A percentile compares a stretch with the other conserved stretches of the same genome.
These are phyloP conservation scores for Suillus discolor DNA, from an alignment of 768 basidiomycete species.

Conservation along the genomic window DNA sequence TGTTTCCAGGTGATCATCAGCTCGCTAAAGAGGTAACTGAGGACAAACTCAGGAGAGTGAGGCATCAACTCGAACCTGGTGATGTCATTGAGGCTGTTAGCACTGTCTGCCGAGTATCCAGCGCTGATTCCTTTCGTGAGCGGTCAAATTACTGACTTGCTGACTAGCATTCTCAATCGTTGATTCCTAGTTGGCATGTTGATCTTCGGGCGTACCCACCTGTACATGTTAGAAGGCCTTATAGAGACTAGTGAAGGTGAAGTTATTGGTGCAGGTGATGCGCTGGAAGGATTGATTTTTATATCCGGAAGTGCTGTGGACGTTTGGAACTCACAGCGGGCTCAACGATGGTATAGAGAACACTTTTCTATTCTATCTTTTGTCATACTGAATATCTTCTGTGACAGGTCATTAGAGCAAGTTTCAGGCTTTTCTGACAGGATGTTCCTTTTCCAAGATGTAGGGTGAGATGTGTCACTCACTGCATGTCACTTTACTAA, in stretches of 20 bases:
- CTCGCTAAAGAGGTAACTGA: slow-evolving; percentile 80
- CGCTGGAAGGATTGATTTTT: slow-evolving; percentile 77
- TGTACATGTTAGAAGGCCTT: slow-evolving; percentile 91
- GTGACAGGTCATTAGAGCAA: slow-evolving; percentile 72
- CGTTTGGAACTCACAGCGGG: slow-evolving; percentile 76
- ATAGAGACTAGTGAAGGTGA: slow-evolving; percentile 87
- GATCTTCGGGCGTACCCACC: slow-evolving; percentile 80
- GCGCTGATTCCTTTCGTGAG: slow-evolving; percentile 91
- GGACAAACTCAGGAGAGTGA: slow-evolving; percentile 85
- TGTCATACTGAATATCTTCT: slow-evolving; percentile 5
- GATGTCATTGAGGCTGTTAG: slow-evolving; percentile 87
- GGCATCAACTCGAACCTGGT: slow-evolving; percentile 85
- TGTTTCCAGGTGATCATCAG: slow-evolving; percentile 45
- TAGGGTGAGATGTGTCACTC: slow-evolving; percentile 62
- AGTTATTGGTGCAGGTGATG: slow-evolving; percentile 85
- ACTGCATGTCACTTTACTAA: not conserved
- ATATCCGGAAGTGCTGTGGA: slow-evolving; percentile 86
- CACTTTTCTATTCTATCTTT: not conserved
- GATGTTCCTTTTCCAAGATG: slow-evolving; percentile 88
- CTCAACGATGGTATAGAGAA: slow-evolving; percentile 72
- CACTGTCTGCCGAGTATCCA: slow-evolving; percentile 86
- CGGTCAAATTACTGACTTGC: not conserved
- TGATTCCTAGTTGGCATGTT: slow-evolving; percentile 69
- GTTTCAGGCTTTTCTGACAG: slow-evolving; percentile 78
- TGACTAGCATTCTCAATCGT: not conserved